Evolutionary conservation across 1,284 basidiomycete genomes (phyloP).

Genomic region (Sporisorium reilianum): DNA sequence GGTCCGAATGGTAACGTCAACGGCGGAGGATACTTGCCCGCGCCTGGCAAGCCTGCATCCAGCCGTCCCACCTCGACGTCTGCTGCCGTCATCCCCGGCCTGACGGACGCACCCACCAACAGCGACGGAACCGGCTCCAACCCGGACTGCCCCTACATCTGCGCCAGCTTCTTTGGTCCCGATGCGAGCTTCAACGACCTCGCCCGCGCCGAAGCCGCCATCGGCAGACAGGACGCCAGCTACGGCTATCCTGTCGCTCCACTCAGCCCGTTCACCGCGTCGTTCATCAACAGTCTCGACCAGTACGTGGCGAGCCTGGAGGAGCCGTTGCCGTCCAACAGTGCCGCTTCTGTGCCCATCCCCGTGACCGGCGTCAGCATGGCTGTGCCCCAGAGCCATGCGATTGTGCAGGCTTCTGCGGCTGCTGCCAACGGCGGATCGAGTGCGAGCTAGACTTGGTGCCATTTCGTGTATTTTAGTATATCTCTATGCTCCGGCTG

Average conservation of each 20-base stretch:
- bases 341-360: slow-evolving; percentile 12
- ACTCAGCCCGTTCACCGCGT: slow-evolving; percentile 39
- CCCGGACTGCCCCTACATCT: slow-evolving; percentile 40
- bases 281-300: slow-evolving; percentile 48
- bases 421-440: not conserved
- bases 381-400: slow-evolving; percentile 30
- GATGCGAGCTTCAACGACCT: slow-evolving; percentile 48
- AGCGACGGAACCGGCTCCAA: slow-evolving; percentile 17
- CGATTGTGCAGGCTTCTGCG: slow-evolving; percentile 21
- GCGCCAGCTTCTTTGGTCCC: slow-evolving; percentile 43
- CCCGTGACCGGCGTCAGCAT: slow-evolving; percentile 16
- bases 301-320: slow-evolving; percentile 50
- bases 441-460: not conserved
- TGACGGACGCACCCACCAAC: slow-evolving; percentile 15
- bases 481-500: not conserved
- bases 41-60: slow-evolving; percentile 5
- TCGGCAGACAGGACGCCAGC: slow-evolving; percentile 44
- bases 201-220: slow-evolving; percentile 38
- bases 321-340: slow-evolving; percentile 38
- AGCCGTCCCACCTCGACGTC: slow-evolving; percentile 5
- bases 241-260: slow-evolving; percentile 42
- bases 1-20: not conserved
- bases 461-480: not conserved
- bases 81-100: slow-evolving; percentile 4
- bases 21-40: slow-evolving; percentile 17